Evolutionary conservation across 306 rosid species (phyloP), one percentile per base, ranked within the genome.

Genomic region (Carpinus viminea): DNA sequence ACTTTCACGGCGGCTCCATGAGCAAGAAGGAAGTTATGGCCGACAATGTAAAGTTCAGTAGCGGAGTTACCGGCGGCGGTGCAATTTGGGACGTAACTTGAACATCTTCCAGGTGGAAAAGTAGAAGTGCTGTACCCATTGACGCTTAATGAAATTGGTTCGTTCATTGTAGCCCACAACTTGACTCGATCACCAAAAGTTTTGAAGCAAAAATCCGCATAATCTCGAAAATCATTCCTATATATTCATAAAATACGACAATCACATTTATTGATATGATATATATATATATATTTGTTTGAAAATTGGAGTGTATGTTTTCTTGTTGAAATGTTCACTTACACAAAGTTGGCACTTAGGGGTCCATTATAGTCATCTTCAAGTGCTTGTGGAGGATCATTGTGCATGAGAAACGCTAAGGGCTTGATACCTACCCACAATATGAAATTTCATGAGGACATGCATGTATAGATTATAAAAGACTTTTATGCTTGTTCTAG

Each of bases 21-120:
- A 60, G 85, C 76, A 41, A 86, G 83, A 6, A 86, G 82, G 20
- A 86, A 45, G 76, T 86, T 47, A 74, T 86, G 89, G 15, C 75
- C 76, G 0, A 77, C 85, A 16, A 86, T 70, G 70, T 86, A 86
- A 41, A 87, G 83, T 18, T 78, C 84, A 5, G 83, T 83, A n/a
- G 82, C 89, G 0, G 85, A 83, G 81, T 86, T 65, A 28, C 89
- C 85, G 41, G 48, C 72, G 3, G 75, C 34, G 2, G 34, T 65
- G 76, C 89, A 86, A 13, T 86, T 78, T 34, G 85, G 85, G 76
- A 34, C 83, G 17, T 77, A 83, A 62, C 26, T 72, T 2, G 89
- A 86, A 64, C 89, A 86, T 66, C 87, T 77, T 16, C 83, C 85
- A 8, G 87, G 89, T 47, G 89, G 87, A 55, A 57, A 43, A 9